Evolutionary conservation across 352 stramenopile species (phyloP).

Genomic region (Peronosclerospora sorghi): DNA sequence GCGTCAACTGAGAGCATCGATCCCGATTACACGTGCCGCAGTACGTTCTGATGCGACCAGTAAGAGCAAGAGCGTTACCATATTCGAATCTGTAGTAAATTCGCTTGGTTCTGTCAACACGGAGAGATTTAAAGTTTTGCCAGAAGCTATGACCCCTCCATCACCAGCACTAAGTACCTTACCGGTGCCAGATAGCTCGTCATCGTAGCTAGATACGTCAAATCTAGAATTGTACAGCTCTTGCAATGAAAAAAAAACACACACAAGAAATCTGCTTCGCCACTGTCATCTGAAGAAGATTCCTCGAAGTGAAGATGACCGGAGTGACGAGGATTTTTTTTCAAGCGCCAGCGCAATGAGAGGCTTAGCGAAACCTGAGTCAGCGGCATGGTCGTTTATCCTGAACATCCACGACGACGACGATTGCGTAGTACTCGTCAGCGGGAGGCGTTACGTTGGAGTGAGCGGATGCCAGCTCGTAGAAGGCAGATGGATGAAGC

Average conservation of each 20-base stretch:
- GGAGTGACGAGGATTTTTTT: no score
- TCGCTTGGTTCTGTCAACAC: not conserved
- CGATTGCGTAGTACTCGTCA: no score
- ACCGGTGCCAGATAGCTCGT: no score
- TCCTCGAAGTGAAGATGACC: no score
- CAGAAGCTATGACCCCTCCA: not conserved
- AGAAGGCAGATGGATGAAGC: no score
- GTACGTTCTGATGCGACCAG: not conserved
- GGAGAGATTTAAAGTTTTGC: not conserved
- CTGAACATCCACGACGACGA: no score
- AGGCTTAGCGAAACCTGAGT: no score
- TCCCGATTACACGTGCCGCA: conserved; percentile 11
- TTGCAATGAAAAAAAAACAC: not conserved
- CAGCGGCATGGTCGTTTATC: no score
- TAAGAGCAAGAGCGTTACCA: conserved; percentile 7
- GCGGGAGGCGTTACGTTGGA: no score
- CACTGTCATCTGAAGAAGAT: conserved; percentile 6
- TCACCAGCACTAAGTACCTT: no score
- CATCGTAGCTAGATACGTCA: conserved; percentile 2
- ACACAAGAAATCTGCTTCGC: conserved; percentile 4
- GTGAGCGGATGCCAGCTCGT: no score
- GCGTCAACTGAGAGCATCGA: conserved; percentile 21
- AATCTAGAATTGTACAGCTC: not conserved
- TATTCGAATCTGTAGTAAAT: conserved; percentile 14
- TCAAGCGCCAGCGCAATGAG: no score